These are phyloP conservation scores for Geotrichum phurueaensis DNA, from an alignment of 1,139 yeast species.

Conservation along the genomic window DNA sequence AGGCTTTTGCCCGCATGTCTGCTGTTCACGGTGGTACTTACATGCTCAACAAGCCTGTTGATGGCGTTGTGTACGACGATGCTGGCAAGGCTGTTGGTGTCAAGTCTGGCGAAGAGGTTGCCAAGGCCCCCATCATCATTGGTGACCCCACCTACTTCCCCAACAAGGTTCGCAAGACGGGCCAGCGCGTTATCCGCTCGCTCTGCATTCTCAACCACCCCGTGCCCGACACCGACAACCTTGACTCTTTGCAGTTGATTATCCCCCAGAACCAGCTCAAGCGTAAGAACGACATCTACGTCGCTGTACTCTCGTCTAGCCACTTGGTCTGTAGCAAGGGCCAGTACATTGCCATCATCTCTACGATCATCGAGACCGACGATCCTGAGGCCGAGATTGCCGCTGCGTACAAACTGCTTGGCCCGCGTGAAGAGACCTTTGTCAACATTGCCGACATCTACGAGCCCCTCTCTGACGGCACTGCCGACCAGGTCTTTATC, in stretches of 20 bases:
- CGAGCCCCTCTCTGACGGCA: constrained; percentile 82
- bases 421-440: constrained; percentile 70
- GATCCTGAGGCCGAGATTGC: constrained; percentile 88
- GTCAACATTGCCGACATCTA: constrained; percentile 95
- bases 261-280: constrained; percentile 95
- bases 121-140: constrained; percentile 87
- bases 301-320: constrained; percentile 82
- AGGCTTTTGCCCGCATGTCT: constrained; percentile 93
- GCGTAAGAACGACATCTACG: constrained; percentile 88
- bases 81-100: constrained; percentile 78
- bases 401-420: constrained; percentile 88
- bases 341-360: constrained; percentile 84
- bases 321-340: constrained; percentile 91
- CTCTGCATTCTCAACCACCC: constrained; percentile 92
- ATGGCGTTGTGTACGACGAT: constrained; percentile 69
- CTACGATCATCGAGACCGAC: constrained; percentile 91
- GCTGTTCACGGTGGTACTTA: constrained; percentile 98
- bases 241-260: constrained; percentile 87
- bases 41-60: constrained; percentile 95
- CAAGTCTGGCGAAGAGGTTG: constrained; percentile 82
- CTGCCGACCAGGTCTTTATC: constrained; percentile 67
- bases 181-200: constrained; percentile 85
- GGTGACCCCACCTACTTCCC: constrained; percentile 99
- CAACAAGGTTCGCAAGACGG: constrained; percentile 75
- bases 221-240: constrained; percentile 71